phyloP scores from a whole-genome alignment of 768 basidiomycete genomes.

The Phlebiopsis gigantea region DNA sequence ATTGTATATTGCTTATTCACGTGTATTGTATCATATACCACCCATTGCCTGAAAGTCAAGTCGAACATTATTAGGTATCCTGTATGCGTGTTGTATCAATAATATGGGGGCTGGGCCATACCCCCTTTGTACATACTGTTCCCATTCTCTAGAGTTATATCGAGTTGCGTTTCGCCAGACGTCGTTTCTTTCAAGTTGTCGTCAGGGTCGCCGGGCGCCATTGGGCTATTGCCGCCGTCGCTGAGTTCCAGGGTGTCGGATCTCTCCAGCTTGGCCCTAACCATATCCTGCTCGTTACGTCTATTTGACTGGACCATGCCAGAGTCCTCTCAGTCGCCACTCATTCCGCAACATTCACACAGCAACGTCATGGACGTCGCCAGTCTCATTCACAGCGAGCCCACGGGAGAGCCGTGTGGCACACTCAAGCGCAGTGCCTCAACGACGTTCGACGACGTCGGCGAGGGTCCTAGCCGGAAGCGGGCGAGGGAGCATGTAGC shows the following conservation, averaged over 20 bases:
- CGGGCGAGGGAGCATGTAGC: slow-evolving; percentile 37
- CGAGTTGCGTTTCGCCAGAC: not conserved
- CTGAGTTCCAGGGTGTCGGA: not conserved
- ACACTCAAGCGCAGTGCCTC: slow-evolving; percentile 61
- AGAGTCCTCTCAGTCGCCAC: not conserved
- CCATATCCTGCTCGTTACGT: not conserved
- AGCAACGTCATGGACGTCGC: slow-evolving; percentile 6
- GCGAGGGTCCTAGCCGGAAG: slow-evolving; percentile 49
- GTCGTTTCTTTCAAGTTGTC: too few relatives aligned
- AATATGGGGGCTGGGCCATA: not conserved
- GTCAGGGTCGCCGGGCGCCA: not conserved
- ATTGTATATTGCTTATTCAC: not conserved
- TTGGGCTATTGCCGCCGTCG: not conserved
- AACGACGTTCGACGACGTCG: slow-evolving; percentile 47
- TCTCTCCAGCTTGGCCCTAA: not conserved
- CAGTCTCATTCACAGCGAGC: slow-evolving; percentile 2
- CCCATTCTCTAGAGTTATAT: not conserved
- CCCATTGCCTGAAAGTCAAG: not conserved
- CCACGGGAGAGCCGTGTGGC: not conserved
- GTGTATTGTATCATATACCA: not conserved
- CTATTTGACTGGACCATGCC: not conserved
- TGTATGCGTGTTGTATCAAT: not conserved
- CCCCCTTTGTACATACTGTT: not conserved
- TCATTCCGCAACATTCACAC: not conserved
- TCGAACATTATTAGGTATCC: not conserved